Evolutionary conservation across 2,329 filamentous ascomycete species (phyloP).

Genomic region (Diplodia sapinea): DNA sequence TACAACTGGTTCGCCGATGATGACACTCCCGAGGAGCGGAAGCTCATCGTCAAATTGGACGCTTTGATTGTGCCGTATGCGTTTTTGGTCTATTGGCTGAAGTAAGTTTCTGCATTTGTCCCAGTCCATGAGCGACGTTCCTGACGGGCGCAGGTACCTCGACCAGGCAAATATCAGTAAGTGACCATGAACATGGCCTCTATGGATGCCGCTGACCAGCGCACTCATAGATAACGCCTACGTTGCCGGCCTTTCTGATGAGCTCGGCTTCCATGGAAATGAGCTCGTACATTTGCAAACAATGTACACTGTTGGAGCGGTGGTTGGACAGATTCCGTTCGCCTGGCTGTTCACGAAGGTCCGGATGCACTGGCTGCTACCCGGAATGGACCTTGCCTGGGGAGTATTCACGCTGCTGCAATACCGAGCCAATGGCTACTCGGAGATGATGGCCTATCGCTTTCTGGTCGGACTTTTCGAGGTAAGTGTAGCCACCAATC

Average conservation of each 20-base stretch:
- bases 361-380: slow-evolving; percentile 59
- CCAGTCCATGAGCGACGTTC: not conserved
- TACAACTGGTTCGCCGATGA: slow-evolving; percentile 42
- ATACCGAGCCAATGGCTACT: slow-evolving; percentile 56
- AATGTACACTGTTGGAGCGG: slow-evolving; percentile 59
- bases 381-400: slow-evolving; percentile 60
- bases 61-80: slow-evolving; percentile 63
- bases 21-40: slow-evolving; percentile 58
- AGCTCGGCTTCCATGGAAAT: slow-evolving; percentile 59
- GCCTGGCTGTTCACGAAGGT: slow-evolving; percentile 55
- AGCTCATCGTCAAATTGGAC: slow-evolving; percentile 62
- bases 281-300: slow-evolving; percentile 63
- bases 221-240: slow-evolving; percentile 59
- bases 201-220: slow-evolving; percentile 10
- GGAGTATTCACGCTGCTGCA: slow-evolving; percentile 64
- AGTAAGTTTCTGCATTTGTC: slow-evolving; percentile 36
- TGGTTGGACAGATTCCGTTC: slow-evolving; percentile 60
- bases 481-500: slow-evolving; percentile 8
- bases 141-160: slow-evolving; percentile 48
- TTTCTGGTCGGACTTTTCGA: slow-evolving; percentile 64
- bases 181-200: slow-evolving; percentile 28
- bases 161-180: slow-evolving; percentile 62
- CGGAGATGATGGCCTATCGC: slow-evolving; percentile 59
- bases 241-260: slow-evolving; percentile 61
- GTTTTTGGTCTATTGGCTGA: slow-evolving; percentile 62